Evolutionary conservation across 2,329 filamentous ascomycete species (phyloP).

Genomic region (Penicillium sp.): DNA sequence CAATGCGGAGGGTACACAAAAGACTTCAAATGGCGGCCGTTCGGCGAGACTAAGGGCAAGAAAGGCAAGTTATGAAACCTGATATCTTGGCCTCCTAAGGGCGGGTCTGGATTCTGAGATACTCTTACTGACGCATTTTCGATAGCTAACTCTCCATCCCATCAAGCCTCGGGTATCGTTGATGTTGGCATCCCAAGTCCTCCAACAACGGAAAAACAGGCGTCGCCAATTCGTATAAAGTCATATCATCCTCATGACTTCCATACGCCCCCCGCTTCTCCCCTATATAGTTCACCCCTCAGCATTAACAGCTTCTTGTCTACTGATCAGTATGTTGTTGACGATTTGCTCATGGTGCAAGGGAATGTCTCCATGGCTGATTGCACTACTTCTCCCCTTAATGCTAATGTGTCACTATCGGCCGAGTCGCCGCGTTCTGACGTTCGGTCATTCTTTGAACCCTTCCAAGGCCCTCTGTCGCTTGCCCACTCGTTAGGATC

Average conservation of each 20-base stretch:
- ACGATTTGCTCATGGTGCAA: constrained; percentile 7
- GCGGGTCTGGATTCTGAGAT: not conserved
- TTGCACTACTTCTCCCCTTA: not conserved
- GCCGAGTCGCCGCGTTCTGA: constrained; percentile 15
- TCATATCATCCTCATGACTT: not conserved
- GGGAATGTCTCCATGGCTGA: constrained; percentile 10
- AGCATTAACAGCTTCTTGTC: constrained; percentile 19
- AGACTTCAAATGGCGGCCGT: constrained; percentile 70
- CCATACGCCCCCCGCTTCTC: constrained; percentile 15
- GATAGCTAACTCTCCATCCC: constrained; percentile 5
- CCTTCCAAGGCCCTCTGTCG: constrained; percentile 13
- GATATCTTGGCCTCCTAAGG: too few relatives aligned
- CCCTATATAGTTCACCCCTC: constrained; percentile 16
- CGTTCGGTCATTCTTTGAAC: constrained; percentile 21
- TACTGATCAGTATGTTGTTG: constrained; percentile 11
- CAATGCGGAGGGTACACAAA: constrained; percentile 69
- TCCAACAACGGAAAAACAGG: constrained; percentile 16
- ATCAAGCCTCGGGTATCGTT: not conserved
- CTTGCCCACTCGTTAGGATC: constrained; percentile 16
- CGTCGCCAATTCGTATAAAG: constrained; percentile 11
- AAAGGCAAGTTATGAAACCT: constrained; percentile 38
- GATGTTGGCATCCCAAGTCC: constrained; percentile 13
- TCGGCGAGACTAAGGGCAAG: constrained; percentile 58
- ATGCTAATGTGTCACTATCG: constrained; percentile 16
- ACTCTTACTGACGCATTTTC: not conserved